Evolutionary conservation across 2,329 filamentous ascomycete species (phyloP).

Genomic region (Rutstroemia sp.): DNA sequence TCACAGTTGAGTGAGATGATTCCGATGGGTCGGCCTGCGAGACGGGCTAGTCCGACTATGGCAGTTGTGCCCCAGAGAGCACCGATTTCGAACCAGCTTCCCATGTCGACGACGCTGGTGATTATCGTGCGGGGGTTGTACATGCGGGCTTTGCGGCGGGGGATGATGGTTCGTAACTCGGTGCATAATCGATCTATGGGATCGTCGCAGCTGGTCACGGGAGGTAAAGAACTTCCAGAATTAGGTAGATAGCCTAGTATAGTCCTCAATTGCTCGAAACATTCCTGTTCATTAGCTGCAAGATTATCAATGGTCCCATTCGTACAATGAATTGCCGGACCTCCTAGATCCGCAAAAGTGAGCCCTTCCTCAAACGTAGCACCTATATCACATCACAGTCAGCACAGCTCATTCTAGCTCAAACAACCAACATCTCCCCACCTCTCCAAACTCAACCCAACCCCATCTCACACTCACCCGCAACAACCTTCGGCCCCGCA

Average conservation of each 20-base stretch:
- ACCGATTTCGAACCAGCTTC: constrained; percentile 58
- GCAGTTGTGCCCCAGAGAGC: constrained; percentile 54
- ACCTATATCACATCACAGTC: constrained; percentile 14
- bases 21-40: constrained; percentile 50
- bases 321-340: constrained; percentile 52
- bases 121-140: constrained; percentile 54
- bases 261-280: constrained; percentile 52
- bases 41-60: constrained; percentile 52
- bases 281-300: constrained; percentile 51
- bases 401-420: neutral
- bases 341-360: constrained; percentile 50
- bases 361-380: constrained; percentile 59
- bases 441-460: no score
- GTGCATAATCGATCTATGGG: constrained; percentile 41
- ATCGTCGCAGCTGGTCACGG: constrained; percentile 39
- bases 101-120: constrained; percentile 45
- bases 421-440: no score
- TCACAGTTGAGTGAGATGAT: constrained; percentile 55
- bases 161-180: constrained; percentile 47
- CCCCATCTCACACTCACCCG: constrained; percentile 24
- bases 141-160: constrained; percentile 49
- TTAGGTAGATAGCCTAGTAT: constrained; percentile 52
- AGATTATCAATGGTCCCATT: constrained; percentile 62
- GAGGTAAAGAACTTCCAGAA: constrained; percentile 47
- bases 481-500: constrained; percentile 56